Evolutionary conservation across 192 early-diverging fungal species (phyloP), one percentile per base, ranked within the genome.

Genomic region (Gryganskiella cystojenkinii): DNA sequence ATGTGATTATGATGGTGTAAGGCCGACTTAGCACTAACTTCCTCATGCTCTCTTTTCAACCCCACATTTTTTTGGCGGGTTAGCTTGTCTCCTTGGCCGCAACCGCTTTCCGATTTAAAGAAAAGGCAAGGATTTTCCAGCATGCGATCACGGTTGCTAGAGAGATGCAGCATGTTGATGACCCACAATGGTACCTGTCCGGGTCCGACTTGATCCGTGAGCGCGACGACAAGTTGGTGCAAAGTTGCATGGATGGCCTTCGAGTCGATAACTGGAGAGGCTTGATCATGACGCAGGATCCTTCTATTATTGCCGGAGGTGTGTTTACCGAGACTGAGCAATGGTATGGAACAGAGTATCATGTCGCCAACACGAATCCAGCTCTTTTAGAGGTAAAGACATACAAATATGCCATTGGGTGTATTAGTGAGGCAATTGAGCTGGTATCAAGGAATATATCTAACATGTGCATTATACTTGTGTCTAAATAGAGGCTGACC

Each of bases 281-380:
- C 56, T 83, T 27, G 7, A 34, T 73, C 5, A 61, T 73, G 34
- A 59, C 53, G 3, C 61, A 73, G 49, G 56, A 72, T 35, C 0
- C 19, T 0, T 13, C 22, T 6, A 19, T 64, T 10, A 56, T 72
- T 8, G 61, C 70, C 20, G 82, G 81, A 1, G 79, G 83, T 11
- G 66, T 69, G 11, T 72, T 76, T 10, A 89, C 82, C 47, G 47
- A 81, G 22, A 88, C 85, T 53, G 95, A 96, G 40, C 60, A 83
- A 37, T 93, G 92, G 87, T 99, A 97, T 61, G 91, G 85, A 13
- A 92, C 92, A 1, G 88, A 93, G 50, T 97, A 96, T 63, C 79
- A 85, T 22, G 83, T 93, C 52, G 73, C 83, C 27, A 59, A 82
- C 14, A 72, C 95, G 20, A 69, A 82, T 2, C 52, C 79, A 13